Evolutionary conservation across 257 asterid species (phyloP).

Genomic region (Penstemon davidsonii): DNA sequence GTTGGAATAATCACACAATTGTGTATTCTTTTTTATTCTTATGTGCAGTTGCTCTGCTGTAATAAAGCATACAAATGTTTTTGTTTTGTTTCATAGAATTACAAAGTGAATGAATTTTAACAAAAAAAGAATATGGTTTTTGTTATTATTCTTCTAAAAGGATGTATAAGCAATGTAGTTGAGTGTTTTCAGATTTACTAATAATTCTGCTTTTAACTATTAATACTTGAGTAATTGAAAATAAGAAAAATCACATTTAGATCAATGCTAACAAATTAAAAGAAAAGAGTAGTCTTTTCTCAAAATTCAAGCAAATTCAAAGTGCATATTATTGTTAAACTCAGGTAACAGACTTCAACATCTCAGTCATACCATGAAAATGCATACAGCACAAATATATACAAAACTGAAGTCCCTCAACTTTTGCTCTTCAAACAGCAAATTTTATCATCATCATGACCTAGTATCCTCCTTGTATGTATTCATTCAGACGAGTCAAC

Average conservation of each 20-base stretch:
- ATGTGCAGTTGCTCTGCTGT: neutral
- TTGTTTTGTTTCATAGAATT: too few species aligned
- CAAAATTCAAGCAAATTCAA: neutral
- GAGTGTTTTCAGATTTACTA: too few species aligned
- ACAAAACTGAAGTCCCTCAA: slow-evolving; percentile 34
- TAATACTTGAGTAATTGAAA: neutral
- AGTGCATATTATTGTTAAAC: slow-evolving; percentile 29
- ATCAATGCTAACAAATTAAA: slow-evolving; percentile 7
- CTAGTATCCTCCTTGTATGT: slow-evolving; percentile 89
- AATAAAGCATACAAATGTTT: too few species aligned
- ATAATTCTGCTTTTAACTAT: too few species aligned
- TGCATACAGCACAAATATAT: slow-evolving; percentile 41
- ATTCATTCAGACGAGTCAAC: slow-evolving; percentile 76
- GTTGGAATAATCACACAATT: neutral
- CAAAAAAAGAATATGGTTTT: neutral
- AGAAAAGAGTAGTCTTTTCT: slow-evolving; percentile 5
- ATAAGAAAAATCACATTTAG: neutral
- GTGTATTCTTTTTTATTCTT: neutral
- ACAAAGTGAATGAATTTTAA: neutral
- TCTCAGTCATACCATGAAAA: slow-evolving; percentile 29
- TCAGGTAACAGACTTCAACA: slow-evolving; percentile 27
- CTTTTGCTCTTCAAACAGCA: neutral
- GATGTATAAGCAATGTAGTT: too few species aligned
- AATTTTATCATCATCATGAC: slow-evolving; percentile 37
- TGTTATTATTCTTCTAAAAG: too few species aligned